Evolutionary conservation across 2,329 filamentous ascomycete species (phyloP), one percentile per base, ranked within the genome.

Genomic region (Hypoxylon sp.): DNA sequence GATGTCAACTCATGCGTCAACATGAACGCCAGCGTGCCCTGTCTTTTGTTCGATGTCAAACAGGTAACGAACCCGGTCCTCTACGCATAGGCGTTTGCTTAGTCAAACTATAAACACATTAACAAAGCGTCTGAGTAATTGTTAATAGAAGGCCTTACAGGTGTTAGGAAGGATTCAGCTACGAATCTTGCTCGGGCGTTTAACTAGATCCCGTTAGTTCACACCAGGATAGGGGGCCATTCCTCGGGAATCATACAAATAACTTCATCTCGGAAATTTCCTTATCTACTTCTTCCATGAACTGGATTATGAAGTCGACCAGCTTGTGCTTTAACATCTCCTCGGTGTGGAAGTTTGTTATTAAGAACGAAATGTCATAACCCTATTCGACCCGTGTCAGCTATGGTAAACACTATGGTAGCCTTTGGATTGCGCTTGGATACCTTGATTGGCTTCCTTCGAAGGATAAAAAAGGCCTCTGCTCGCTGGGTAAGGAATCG

Each of bases 241-340:
- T 22, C 11, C 8, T 33, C 19, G 47, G n/a, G 51, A 33, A 47
- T 85, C 93, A 74, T 88, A 98, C 95, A 82, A 99, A 99, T 77
- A 99, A 91, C 88, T 99, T 99, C 96, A 99, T 98, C 84, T 99
- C 97, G 2, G 96, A 98, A 67, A 99, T 99, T 82, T 99, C 96
- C 86, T 99, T 99, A 82, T 99, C 97, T 3, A 99, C 97, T 81
- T 99, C 96, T 82, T 99, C 95, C 95, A 99, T 98, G 78, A 99
- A 99, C 78, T 98, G 91, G 73, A 99, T 98, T 74, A 99, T 97
- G 78, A 99, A 99, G 81, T 99, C 96, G 35, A 99, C 97, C 74
- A 99, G 87, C 85, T 99, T 98, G 81, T 99, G 95, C 86, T 98
- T 98, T 79, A 98, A 82, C 94, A 99, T 97, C 80, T 97, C 93